Evolutionary conservation across 352 stramenopile genomes (phyloP), one percentile per base, ranked within the genome.

Genomic region (Phytophthora sansomeana): DNA sequence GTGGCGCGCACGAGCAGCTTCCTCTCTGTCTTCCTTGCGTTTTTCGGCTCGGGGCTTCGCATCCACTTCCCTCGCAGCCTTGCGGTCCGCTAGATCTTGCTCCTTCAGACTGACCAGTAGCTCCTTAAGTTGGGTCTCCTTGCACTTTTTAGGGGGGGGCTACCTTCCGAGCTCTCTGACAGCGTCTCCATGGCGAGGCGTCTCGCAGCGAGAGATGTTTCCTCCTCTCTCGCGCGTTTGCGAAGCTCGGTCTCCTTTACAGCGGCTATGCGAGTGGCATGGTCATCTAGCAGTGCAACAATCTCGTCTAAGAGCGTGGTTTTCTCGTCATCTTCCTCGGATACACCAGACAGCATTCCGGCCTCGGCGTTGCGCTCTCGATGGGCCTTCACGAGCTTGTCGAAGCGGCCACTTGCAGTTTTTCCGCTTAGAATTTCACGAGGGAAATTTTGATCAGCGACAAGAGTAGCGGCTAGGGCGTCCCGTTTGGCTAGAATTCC

Each of bases 151-250:
- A n/a, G n/a, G 1, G 26, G 52, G 5, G 28, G 24, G 39, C 6
- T 50, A 16, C 41, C 39, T 4, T 39, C 28, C 9, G 8, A 30
- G 11, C 32, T 49, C 24, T 55, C 52, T n/a, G 16, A 24, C 7
- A 63, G 24, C 11, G 30, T 54, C 39, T 62, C 19, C 41, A 53
- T 62, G 10, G 42, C 33, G 7, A 63, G 33, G 6, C 44, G 43
- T 14, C 33, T 5, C n/a, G 55, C 24, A 9, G 21, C 33, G 1
- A 13, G 33, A 4, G 29, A 63, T 6, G 44, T 9, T 13, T 55
- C 43, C 26, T 63, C 54, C 9, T 62, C 43, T 3, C 32, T 19
- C 1, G 46, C 32, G 14, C 43, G 55, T 8, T 63, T 54, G 1
- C 35, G 32, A 3, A 7, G 24, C 6, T 48, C 43, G 2, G 17